These are phyloP conservation scores for Suhomyces ambrosiae DNA, from an alignment of 1,139 yeast genomes.

Conservation along the genomic window DNA sequence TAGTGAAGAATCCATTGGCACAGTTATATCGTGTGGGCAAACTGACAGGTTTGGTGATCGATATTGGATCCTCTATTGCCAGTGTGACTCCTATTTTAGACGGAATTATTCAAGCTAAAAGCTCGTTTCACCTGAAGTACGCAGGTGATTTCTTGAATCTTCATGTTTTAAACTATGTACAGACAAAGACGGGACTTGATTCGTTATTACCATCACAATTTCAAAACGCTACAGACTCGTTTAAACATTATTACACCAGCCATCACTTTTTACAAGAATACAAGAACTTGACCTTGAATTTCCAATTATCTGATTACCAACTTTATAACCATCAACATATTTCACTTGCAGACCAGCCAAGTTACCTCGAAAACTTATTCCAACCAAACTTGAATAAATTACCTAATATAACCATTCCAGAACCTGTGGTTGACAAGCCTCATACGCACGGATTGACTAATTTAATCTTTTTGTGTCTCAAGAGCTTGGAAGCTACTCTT, in stretches of 20 bases:
- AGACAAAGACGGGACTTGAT: conserved; percentile 29
- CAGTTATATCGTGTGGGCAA: conserved; percentile 70
- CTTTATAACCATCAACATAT: conserved; percentile 48
- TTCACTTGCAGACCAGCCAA: conserved; percentile 37
- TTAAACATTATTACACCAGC: conserved; percentile 46
- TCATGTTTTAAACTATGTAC: conserved; percentile 48
- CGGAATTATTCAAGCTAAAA: conserved; percentile 65
- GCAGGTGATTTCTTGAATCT: conserved; percentile 72
- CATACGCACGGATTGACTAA: conserved; percentile 50
- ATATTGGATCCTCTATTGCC: conserved; percentile 62
- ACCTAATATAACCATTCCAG: conserved; percentile 31
- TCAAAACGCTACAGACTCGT: conserved; percentile 42
- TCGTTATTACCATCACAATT: conserved; percentile 32
- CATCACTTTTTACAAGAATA: conserved; percentile 51
- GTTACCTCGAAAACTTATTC: conserved; percentile 55
- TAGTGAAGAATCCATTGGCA: conserved; percentile 70
- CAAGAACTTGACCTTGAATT: conserved; percentile 30
- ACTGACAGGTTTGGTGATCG: conserved; percentile 67
- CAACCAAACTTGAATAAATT: conserved; percentile 47
- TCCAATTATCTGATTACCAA: conserved; percentile 42
- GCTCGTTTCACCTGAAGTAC: conserved; percentile 59
- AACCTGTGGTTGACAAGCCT: conserved; percentile 43
- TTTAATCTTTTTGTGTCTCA: conserved; percentile 45
- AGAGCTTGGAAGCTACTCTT: conserved; percentile 37
- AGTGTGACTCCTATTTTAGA: conserved; percentile 72